Conservation (phyloP, 2,329 filamentous ascomycete genomes). For the Knoxdaviesia proteae region DNA sequence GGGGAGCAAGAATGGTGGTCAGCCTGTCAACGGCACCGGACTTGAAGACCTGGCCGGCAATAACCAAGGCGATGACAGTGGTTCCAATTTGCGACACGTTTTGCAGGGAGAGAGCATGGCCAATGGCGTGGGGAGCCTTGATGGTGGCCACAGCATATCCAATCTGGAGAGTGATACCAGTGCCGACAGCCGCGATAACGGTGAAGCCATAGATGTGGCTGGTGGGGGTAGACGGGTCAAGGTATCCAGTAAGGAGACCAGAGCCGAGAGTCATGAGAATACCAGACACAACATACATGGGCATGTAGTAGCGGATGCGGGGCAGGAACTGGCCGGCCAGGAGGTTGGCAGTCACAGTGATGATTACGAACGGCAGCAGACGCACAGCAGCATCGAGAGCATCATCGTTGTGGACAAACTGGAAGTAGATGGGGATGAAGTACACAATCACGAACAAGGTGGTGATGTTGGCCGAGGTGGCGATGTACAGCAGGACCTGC, state of each 20-base stretch:
- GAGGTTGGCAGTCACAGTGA: constrained; percentile 6
- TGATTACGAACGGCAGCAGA: constrained; percentile 5
- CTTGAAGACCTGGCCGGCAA: constrained; percentile 15
- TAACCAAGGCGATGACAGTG: constrained; percentile 9
- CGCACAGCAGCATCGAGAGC: constrained; percentile 5
- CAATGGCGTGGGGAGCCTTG: constrained; percentile 7
- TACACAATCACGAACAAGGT: constrained; percentile 5
- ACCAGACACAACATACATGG: constrained; percentile 3
- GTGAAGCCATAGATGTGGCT: constrained; percentile 7
- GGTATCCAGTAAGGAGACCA: constrained; percentile 3
- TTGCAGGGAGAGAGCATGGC: too few species aligned
- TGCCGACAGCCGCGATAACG: constrained; percentile 3
- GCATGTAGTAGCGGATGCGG: constrained; percentile 5
- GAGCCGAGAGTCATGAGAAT: constrained; percentile 3
- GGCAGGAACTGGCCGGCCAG: constrained; percentile 5
- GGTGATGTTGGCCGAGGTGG: constrained; percentile 5
- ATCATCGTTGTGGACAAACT: constrained; percentile 7
- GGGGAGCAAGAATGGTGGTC: too few species aligned
- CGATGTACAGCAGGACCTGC: constrained; percentile 5
- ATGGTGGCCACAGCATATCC: constrained; percentile 11
- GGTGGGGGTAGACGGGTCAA: constrained; percentile 3
- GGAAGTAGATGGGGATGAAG: constrained; percentile 7
- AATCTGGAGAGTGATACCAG: constrained; percentile 8
- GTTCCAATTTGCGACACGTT: constrained; percentile 8
- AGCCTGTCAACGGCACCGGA: too few species aligned